Conservation (phyloP, 345 rosid species). For the Rhodomyrtus tomentosa region DNA sequence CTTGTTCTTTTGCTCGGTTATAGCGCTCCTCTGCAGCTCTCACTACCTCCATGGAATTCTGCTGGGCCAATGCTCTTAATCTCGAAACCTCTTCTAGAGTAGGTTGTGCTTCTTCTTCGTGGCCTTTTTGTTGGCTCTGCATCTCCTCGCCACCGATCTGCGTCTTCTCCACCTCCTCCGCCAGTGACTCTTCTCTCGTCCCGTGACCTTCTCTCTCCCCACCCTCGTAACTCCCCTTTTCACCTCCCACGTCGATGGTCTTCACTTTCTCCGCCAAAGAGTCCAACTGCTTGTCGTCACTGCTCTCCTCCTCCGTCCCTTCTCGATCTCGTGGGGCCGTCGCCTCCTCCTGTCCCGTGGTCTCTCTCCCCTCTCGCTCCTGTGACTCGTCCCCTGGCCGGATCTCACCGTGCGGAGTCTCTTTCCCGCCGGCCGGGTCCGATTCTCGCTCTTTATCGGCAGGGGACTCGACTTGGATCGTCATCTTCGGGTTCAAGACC, state of each 20-base stretch:
- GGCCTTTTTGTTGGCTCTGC: background rate
- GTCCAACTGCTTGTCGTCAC: background rate
- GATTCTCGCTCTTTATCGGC: background rate
- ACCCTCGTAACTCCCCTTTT: background rate
- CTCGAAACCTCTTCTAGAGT: constrained; percentile 37
- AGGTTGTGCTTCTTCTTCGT: constrained; percentile 10
- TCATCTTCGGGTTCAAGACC: constrained; percentile 59
- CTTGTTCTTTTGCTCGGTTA: constrained; percentile 34
- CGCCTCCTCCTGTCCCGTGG: background rate
- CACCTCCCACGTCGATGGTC: background rate
- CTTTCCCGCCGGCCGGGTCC: background rate
- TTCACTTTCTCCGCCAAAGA: background rate
- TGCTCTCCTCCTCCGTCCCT: background rate
- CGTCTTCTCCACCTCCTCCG: constrained; percentile 8
- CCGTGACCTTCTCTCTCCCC: background rate
- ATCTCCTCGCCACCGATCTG: background rate
- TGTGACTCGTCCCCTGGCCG: background rate
- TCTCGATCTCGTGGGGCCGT: background rate
- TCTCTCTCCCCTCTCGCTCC: background rate
- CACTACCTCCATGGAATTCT: constrained; percentile 32
- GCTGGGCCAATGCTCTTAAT: constrained; percentile 39
- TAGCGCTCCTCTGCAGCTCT: constrained; percentile 40
- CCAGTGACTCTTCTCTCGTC: constrained; percentile 14
- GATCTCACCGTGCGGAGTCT: background rate
- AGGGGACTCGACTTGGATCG: constrained; percentile 50